Base-by-base conservation (phyloP, 2,329 filamentous ascomycete genomes). In the Pezicula neosporulosa region DNA sequence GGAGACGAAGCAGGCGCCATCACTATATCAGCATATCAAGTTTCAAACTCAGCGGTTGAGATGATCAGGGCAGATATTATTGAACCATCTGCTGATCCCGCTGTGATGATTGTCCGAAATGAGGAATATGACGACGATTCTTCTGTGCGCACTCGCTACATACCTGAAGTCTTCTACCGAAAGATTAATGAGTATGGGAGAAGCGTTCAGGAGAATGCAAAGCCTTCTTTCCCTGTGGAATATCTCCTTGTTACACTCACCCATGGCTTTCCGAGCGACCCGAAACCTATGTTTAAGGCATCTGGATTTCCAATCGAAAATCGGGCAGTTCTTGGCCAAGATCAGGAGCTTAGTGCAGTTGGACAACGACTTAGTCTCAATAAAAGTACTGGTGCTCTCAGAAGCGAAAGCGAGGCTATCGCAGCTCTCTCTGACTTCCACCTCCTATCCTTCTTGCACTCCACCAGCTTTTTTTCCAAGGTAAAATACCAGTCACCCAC, bases 1-100 rank as follows among this genome's bases (percentile, higher is more conserved):
- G 93, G 93, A 44, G 93, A 97, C 62, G 89, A 94, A 57, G 77
- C 89, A 45, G 90, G 92, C 50, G 85, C 91, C 56, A 97, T 99
- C 59, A 81, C 86, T 16, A 89, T 99, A 55, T 89, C 90, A 4
- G 85, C 92, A 0, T 99, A 97, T 64, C 94, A 99, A 70, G 92
- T 90, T 56, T 96, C 93, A 1, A 96, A 97, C 60, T 88, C 94
- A 15, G 91, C 92, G 0, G 91, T 97, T 4, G 94, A 99, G 69
- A 99, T 99, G 94, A 90, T 96, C 24, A 82, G 89, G 56, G 92
- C 94, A 37, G 90, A 97, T 62, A 92, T 99, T 57, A 83, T 99
- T 54, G 94, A 99, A 68, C 90, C 94, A 7, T 97, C 91, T 8
- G 92, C 92, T 28, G 93, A 97, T 57, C 94, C 94, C 2, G 85